A percentile compares a stretch with the other conserved stretches of the same genome.
Conservation (phyloP, 2,329 filamentous ascomycete genomes). For the Scedosporium boydii region DNA sequence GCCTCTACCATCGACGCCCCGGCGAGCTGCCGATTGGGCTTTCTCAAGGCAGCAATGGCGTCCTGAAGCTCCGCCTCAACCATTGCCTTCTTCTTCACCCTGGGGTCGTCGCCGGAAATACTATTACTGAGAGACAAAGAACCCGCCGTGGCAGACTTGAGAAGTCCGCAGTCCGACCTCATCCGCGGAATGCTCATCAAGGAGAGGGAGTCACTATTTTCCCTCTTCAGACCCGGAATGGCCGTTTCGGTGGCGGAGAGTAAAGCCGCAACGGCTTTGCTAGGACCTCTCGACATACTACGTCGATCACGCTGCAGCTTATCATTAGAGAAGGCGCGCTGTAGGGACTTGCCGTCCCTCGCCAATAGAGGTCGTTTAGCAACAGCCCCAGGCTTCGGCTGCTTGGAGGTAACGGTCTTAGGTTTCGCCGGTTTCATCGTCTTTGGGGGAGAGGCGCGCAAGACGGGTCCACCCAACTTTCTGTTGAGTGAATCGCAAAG, state of each 20-base stretch:
- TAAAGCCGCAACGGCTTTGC: constrained; percentile 52
- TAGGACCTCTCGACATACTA: constrained; percentile 47
- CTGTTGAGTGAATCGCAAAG: constrained; percentile 61
- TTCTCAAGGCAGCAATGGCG: constrained; percentile 64
- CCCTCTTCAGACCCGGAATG: constrained; percentile 55
- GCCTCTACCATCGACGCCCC: constrained; percentile 59
- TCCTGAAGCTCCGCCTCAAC: constrained; percentile 63
- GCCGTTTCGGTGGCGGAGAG: constrained; percentile 58
- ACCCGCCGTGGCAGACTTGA: constrained; percentile 26
- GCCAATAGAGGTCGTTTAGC: constrained; percentile 35
- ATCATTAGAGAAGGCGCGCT: constrained; percentile 54
- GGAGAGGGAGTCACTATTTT: constrained; percentile 51
- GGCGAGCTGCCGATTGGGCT: constrained; percentile 63
- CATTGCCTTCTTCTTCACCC: constrained; percentile 54
- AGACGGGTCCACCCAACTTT: constrained; percentile 65
- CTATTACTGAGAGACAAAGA: constrained; percentile 32
- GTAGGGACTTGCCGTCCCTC: constrained; percentile 42
- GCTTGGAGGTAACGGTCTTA: constrained; percentile 20
- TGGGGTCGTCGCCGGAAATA: constrained; percentile 44
- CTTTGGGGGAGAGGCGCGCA: constrained; percentile 41
- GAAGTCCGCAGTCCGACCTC: constrained; percentile 21
- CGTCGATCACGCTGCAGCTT: constrained; percentile 33
- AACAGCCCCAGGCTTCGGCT: constrained; percentile 41
- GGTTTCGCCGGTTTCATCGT: constrained; percentile 35
- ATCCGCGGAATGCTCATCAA: constrained; percentile 38